Evolutionary conservation across 148 eudicot species (phyloP).

Genomic region (Rheum nobile): DNA sequence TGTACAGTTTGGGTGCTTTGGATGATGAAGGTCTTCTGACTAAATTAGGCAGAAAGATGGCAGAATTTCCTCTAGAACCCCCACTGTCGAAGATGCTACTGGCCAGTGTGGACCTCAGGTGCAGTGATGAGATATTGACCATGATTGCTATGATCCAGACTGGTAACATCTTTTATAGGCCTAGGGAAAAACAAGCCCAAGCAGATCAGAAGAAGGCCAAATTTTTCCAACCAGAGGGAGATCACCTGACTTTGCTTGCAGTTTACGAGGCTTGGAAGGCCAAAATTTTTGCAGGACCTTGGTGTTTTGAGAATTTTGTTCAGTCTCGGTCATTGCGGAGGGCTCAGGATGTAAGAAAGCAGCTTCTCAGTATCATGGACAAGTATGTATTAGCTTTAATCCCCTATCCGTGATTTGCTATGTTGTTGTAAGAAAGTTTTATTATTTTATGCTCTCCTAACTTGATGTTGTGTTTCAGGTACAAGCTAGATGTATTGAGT

Average conservation of each 20-base stretch:
- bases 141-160: conserved; percentile 94
- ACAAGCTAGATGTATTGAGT: conserved; percentile 71
- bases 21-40: conserved; percentile 92
- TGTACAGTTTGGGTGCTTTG: conserved; percentile 81
- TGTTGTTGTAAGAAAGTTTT: no score
- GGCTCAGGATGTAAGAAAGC: conserved; percentile 94
- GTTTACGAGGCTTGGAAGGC: conserved; percentile 98
- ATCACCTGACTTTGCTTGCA: conserved; percentile 86
- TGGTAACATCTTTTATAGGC: conserved; percentile 80
- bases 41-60: conserved; percentile 85
- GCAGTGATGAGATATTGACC: conserved; percentile 86
- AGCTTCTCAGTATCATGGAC: conserved; percentile 90
- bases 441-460: background rate
- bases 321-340: conserved; percentile 83
- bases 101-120: conserved; percentile 86
- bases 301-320: conserved; percentile 94
- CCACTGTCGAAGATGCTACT: conserved; percentile 88
- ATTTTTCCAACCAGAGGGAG: conserved; percentile 93
- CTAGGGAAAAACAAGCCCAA: conserved; percentile 90
- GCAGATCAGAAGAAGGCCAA: conserved; percentile 90
- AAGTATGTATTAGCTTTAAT: conserved; percentile 33
- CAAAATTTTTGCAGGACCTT: conserved; percentile 74
- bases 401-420: background rate
- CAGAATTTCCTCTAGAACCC: conserved; percentile 83
- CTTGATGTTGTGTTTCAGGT: conserved; percentile 30